phyloP scores from a whole-genome alignment of 768 basidiomycete species.

The Pisolithus sp. region DNA sequence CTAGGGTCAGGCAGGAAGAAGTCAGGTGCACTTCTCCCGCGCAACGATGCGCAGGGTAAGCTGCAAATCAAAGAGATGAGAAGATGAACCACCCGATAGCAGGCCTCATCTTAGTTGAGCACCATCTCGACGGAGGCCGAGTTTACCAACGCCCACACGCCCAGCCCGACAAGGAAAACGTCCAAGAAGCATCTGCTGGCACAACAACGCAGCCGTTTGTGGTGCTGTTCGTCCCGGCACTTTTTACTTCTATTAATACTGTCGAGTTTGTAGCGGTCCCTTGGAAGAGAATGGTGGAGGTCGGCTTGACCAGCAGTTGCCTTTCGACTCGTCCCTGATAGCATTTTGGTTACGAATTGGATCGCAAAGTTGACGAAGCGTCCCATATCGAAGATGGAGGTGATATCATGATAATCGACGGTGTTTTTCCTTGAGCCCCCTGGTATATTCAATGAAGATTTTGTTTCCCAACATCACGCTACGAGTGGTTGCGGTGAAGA shows the following conservation, averaged over 20 bases:
- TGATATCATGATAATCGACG: not conserved
- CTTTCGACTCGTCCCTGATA: not conserved
- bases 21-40: conserved; percentile 37
- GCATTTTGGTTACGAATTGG: not conserved
- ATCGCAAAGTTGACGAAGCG: not conserved
- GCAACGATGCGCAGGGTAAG: not conserved
- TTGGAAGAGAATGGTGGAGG: too few species aligned
- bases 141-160: conserved; percentile 58
- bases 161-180: conserved; percentile 38
- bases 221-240: not conserved
- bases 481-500: too few species aligned
- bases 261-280: too few species aligned
- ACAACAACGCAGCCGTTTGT: not conserved
- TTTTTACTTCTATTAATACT: too few species aligned
- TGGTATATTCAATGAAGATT: not conserved
- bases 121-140: conserved; percentile 71
- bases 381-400: too few species aligned
- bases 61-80: conserved; percentile 22
- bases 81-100: conserved; percentile 38
- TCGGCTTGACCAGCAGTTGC: not conserved
- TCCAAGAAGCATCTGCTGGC: not conserved
- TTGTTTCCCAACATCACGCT: too few species aligned
- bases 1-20: conserved; percentile 42
- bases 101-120: conserved; percentile 44
- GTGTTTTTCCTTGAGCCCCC: not conserved